Evolutionary conservation across 2,329 filamentous ascomycete genomes (phyloP).

Genomic region (Furcasterigmium sp.): DNA sequence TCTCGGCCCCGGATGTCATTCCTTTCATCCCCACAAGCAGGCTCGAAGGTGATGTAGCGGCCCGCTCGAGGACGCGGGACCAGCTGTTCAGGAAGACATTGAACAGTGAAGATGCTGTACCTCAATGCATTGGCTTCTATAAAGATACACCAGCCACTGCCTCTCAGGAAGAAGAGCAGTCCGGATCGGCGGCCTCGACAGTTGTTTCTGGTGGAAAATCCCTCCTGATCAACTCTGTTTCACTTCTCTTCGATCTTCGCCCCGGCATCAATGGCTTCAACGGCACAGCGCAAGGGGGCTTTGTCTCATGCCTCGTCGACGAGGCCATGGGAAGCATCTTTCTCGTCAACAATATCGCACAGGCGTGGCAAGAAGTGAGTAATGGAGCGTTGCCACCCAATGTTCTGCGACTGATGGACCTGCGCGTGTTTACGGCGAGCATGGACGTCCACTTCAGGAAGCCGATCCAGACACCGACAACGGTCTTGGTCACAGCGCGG

Average conservation of each 20-base stretch:
- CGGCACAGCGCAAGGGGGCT: slow-evolving; percentile 18
- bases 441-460: slow-evolving; percentile 13
- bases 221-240: slow-evolving; percentile 2
- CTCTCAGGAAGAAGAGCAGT: not conserved
- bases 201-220: not conserved
- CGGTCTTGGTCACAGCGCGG: slow-evolving; percentile 12
- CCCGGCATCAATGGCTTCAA: slow-evolving; percentile 18
- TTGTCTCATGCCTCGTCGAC: slow-evolving; percentile 17
- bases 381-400: slow-evolving; percentile 7
- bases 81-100: slow-evolving; percentile 12
- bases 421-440: slow-evolving; percentile 10
- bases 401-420: slow-evolving; percentile 3
- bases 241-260: slow-evolving; percentile 16
- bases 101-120: slow-evolving; percentile 11
- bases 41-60: not conserved
- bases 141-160: slow-evolving; percentile 6
- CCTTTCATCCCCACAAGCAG: slow-evolving; percentile 4
- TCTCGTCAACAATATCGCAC: slow-evolving; percentile 13
- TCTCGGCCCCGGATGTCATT: not conserved
- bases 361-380: slow-evolving; percentile 2
- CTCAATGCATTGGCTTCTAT: slow-evolving; percentile 16
- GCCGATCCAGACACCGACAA: slow-evolving; percentile 11
- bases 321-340: slow-evolving; percentile 21
- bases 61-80: slow-evolving; percentile 5
- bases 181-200: not conserved